These are phyloP conservation scores for Myriosclerotinia duriaeana DNA, from an alignment of 2,329 filamentous ascomycete species.

Conservation along the genomic window DNA sequence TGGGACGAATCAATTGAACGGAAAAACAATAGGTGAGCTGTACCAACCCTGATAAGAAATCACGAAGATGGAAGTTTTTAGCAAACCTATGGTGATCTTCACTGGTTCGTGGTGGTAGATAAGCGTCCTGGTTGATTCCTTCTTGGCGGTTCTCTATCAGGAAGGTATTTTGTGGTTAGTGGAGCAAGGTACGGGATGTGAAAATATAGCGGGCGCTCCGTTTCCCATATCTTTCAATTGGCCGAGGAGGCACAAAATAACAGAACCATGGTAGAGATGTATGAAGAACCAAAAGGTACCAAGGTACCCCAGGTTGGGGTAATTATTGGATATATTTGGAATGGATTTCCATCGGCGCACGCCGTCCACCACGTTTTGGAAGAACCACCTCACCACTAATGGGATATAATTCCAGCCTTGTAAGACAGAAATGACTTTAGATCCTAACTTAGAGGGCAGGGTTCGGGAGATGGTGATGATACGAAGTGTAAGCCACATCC, in stretches of 20 bases:
- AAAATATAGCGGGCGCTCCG: slow-evolving; percentile 13
- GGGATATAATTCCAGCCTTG: neutral
- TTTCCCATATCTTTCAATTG: slow-evolving; percentile 10
- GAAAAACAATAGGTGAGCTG: slow-evolving; percentile 8
- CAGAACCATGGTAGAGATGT: neutral
- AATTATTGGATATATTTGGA: neutral
- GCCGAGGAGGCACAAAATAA: slow-evolving; percentile 14
- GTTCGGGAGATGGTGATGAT: slow-evolving; percentile 6
- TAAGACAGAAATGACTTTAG: neutral
- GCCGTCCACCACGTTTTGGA: slow-evolving; percentile 15
- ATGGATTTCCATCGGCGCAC: slow-evolving; percentile 14
- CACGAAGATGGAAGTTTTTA: slow-evolving; percentile 4
- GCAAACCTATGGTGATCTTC: slow-evolving; percentile 1
- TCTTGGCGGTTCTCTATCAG: slow-evolving; percentile 22
- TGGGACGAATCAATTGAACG: slow-evolving; percentile 11
- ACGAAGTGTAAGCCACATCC: slow-evolving; percentile 14
- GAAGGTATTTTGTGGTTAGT: slow-evolving; percentile 19
- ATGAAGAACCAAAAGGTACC: neutral
- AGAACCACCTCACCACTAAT: neutral
- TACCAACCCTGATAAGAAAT: slow-evolving; percentile 20
- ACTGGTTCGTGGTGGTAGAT: slow-evolving; percentile 18
- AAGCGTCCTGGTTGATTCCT: slow-evolving; percentile 18
- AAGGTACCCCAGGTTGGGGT: slow-evolving; percentile 7
- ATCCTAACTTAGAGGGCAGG: neutral
- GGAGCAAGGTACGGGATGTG: slow-evolving; percentile 14